These are phyloP conservation scores for Colletotrichum camelliae DNA, from an alignment of 2,329 filamentous ascomycete species.

Conservation along the genomic window DNA sequence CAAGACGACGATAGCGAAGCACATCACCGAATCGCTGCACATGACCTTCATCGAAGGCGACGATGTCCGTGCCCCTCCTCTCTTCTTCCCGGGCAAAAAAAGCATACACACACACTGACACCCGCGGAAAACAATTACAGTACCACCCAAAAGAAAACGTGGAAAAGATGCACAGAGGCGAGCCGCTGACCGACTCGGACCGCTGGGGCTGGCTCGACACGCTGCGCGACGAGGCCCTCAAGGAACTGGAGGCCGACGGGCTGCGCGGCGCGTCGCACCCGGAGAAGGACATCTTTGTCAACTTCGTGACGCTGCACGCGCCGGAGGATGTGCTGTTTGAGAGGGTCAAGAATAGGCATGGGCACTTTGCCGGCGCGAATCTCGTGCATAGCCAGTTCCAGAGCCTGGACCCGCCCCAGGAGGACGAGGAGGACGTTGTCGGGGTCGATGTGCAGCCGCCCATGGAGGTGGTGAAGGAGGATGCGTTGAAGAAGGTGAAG, in stretches of 20 bases:
- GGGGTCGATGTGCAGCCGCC: slow-evolving; percentile 53
- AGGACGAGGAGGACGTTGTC: slow-evolving; percentile 60
- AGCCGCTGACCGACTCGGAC: slow-evolving; percentile 75
- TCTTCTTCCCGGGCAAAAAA: neutral
- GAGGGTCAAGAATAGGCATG: slow-evolving; percentile 66
- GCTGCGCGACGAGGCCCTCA: slow-evolving; percentile 55
- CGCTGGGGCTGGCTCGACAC: slow-evolving; percentile 78
- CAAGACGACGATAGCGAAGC: slow-evolving; percentile 64
- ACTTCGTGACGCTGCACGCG: slow-evolving; percentile 76
- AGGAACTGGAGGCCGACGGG: slow-evolving; percentile 38
- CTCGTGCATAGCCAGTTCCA: slow-evolving; percentile 78
- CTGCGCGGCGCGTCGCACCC: slow-evolving; percentile 61
- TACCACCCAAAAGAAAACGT: slow-evolving; percentile 70
- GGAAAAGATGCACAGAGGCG: slow-evolving; percentile 74
- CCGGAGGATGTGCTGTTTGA: slow-evolving; percentile 65
- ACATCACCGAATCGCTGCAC: slow-evolving; percentile 51
- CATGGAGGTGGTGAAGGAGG: slow-evolving; percentile 48
- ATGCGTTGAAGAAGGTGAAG: slow-evolving; percentile 36
- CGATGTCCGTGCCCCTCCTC: slow-evolving; percentile 50
- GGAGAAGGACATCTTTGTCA: slow-evolving; percentile 60
- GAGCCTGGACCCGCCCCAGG: slow-evolving; percentile 68
- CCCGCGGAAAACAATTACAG: slow-evolving; percentile 26
- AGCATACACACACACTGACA: neutral
- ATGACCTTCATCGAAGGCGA: slow-evolving; percentile 66
- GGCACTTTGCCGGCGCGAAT: slow-evolving; percentile 77